Base-by-base conservation (phyloP, 371 early-diverging fungal species). In the Massospora cicadina region DNA sequence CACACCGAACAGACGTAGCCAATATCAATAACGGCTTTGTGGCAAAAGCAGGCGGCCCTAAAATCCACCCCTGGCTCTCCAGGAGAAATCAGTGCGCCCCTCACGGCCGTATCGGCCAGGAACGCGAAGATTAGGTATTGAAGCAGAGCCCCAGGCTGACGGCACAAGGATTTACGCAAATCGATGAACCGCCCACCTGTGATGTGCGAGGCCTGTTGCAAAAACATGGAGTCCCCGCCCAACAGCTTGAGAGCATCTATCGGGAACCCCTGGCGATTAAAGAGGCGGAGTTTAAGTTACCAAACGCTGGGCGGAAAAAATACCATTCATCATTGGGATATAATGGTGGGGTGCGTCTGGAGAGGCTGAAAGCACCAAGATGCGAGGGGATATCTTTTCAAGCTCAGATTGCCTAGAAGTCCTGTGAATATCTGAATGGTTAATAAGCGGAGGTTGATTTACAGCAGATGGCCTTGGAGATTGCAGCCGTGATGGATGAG, bases 1-100 rank as follows among this genome's bases (percentile, higher is more conserved):
- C 98, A 97, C 2, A 95, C 93, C 0, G 93, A 92, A 71, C 98
- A 97, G 1, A 97, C 95, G 73, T 81, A 93, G 0, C 93, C 98
- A 58, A 93, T 80, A 67, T 91, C 89, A 1, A 94, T 85, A 63
- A 91, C 85, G 57, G 80, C 81, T 69, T 88, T 88, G 74, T 97
- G 98, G 71, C 98, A 97, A 67, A 98, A 95, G 68, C 98, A 98
- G 0, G 95, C 89, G 0, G 98, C 93, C 27, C 95, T 74, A 67
- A 92, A 95, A 73, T 98, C 95, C 0, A 95, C 89, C 57, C 86
- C 79, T 59, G 85, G 87, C 60, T 85, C 82, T 25, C 77, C 80
- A 0, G 93, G 93, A 24, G 88, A 68, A 56, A 78, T 81, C 0
- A 94, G 72, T 17, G 78, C 78, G 2, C 76, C 79, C 29, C 93